Evolutionary conservation across 768 basidiomycete genomes (phyloP), one percentile per base, ranked within the genome.

Genomic region (Boletus insuetus): DNA sequence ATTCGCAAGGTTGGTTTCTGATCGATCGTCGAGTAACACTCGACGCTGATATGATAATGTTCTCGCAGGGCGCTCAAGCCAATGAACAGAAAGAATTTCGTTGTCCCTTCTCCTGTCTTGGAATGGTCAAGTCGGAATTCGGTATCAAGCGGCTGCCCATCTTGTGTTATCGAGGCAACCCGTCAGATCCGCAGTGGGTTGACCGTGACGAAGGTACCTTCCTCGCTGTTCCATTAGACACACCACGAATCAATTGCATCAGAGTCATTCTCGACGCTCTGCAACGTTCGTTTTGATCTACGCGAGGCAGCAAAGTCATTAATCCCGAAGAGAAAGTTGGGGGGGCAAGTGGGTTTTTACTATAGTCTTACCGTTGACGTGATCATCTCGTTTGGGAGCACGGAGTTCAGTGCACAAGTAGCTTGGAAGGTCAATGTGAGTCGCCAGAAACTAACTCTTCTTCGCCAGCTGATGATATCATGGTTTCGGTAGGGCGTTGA

Each of bases 381-480:
- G 37, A 54, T 63, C 17, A 46, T 60, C 19, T 50, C 50, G 16
- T 63, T 64, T 9, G 62, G 62, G 42, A 22, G 26, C 24, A 61
- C 62, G 1, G 62, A 64, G 86, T 53, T 39, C 24, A 53, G 34
- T 20, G 52, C 59, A 12, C 59, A 59, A 12, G 52, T 59, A 4
- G 58, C 58, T 4, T 59, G 58, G 58, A 48, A 48, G 5, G 51
- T n/a, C 42, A 20, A 59, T 26, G 58, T 59, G 32, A 60, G 58
- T 42, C 26, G 4, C 32, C 8, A 16, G 1, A 9, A 24, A 34
- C 37, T 8, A 2, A 12, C 10, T 11, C 26, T n/a, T 37, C 10
- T 26, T 13, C 19, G 4, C 13, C 45, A 26, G 29, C 45, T 58
- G 26, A 47, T 49, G 14, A 12, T 39, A 31, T 29, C 16, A n/a